phyloP scores from a whole-genome alignment of 306 rosid species.

The Arachis stenosperma region DNA sequence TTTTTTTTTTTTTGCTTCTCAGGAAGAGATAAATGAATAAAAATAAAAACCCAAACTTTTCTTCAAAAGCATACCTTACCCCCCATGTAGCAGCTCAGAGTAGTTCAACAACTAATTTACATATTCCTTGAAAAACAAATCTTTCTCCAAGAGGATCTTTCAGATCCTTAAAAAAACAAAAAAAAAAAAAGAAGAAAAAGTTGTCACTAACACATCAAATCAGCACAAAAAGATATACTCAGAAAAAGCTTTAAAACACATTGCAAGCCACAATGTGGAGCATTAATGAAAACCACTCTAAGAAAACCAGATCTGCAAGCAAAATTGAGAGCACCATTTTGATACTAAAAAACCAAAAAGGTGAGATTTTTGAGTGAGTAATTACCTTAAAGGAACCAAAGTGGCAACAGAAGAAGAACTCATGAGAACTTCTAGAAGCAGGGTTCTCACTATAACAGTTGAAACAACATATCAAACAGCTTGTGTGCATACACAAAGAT shows the following conservation, averaged over 20 bases:
- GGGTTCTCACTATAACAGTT: conserved; percentile 36
- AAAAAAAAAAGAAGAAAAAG: conserved; percentile 21
- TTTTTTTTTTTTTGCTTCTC: conserved; percentile 13
- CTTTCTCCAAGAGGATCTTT: conserved; percentile 17
- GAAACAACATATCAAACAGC: conserved; percentile 31
- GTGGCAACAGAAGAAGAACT: not conserved
- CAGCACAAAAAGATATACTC: conserved; percentile 21
- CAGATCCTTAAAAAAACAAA: conserved; percentile 43
- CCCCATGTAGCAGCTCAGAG: conserved; percentile 31
- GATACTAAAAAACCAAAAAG: not conserved
- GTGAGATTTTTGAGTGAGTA: conserved; percentile 2
- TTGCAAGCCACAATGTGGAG: conserved; percentile 35
- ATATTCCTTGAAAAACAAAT: not conserved
- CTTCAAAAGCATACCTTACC: conserved; percentile 28
- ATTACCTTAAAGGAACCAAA: conserved; percentile 45
- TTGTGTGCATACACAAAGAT: conserved; percentile 30
- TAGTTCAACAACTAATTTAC: conserved; percentile 52
- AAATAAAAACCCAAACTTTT: conserved; percentile 16
- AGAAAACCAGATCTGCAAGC: conserved; percentile 63
- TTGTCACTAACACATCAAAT: conserved; percentile 35
- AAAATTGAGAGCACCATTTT: not conserved
- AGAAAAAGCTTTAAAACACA: conserved; percentile 37
- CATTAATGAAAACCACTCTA: conserved; percentile 22
- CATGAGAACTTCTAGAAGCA: conserved; percentile 38
- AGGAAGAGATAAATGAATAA: conserved; percentile 14